phyloP scores from a whole-genome alignment of 768 basidiomycete genomes.

The Baorangia bicolor region DNA sequence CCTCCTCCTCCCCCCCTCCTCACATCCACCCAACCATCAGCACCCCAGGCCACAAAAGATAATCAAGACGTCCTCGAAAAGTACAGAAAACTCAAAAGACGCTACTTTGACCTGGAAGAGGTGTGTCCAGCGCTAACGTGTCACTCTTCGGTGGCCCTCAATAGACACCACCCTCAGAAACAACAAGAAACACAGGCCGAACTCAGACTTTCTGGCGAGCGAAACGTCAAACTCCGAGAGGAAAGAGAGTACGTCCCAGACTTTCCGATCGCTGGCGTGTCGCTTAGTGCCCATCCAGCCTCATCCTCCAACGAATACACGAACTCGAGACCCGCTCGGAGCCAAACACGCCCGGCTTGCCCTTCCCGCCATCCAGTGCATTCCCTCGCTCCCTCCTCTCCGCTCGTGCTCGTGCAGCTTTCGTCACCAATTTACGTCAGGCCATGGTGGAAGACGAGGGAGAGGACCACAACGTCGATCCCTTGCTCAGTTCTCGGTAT shows the following conservation, averaged over 20 bases:
- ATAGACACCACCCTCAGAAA: constrained; percentile 39
- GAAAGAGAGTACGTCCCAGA: constrained; percentile 56
- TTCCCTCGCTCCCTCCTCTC: constrained; percentile 49
- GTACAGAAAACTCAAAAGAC: constrained; percentile 62
- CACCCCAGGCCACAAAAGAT: constrained; percentile 36
- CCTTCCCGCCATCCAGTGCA: constrained; percentile 44
- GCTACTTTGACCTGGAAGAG: constrained; percentile 69
- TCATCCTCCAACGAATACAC: constrained; percentile 57
- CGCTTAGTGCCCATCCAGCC: constrained; percentile 34
- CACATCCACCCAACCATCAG: constrained; percentile 26
- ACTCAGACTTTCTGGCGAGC: constrained; percentile 58
- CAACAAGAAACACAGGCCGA: constrained; percentile 59
- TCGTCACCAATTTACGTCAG: constrained; percentile 48
- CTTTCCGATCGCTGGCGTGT: not conserved
- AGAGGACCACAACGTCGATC: constrained; percentile 48
- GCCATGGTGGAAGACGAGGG: constrained; percentile 44
- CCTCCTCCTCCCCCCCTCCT: constrained; percentile 42
- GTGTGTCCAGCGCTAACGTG: constrained; percentile 38
- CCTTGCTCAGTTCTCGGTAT: constrained; percentile 46
- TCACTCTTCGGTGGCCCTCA: not conserved
- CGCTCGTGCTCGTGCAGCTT: constrained; percentile 41
- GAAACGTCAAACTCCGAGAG: constrained; percentile 57
- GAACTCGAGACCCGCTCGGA: constrained; percentile 53
- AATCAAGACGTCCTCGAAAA: constrained; percentile 55
- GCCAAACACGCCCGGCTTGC: constrained; percentile 26